Evolutionary conservation across 2,329 filamentous ascomycete genomes (phyloP).

Genomic region (Lachnellula suecica): DNA sequence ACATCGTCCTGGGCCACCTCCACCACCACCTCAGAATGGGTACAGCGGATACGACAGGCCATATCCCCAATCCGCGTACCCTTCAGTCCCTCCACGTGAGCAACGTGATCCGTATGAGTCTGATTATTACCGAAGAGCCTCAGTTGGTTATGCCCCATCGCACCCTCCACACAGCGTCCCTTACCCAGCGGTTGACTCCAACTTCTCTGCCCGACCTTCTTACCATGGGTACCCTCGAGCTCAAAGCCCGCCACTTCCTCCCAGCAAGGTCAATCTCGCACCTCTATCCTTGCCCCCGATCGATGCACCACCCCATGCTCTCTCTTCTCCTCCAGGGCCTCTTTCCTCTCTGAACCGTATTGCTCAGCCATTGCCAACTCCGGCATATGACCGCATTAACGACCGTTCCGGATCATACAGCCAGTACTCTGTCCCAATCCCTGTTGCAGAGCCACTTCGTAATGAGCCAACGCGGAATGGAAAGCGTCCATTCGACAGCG

Average conservation of each 20-base stretch:
- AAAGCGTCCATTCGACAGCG: slow-evolving; percentile 28
- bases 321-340: slow-evolving; percentile 24
- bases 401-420: slow-evolving; percentile 19
- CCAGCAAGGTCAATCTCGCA: slow-evolving; percentile 11
- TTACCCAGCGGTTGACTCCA: slow-evolving; percentile 18
- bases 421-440: slow-evolving; percentile 18
- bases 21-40: slow-evolving; percentile 2
- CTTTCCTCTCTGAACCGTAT: slow-evolving; percentile 16
- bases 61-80: slow-evolving; percentile 11
- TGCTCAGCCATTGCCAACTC: slow-evolving; percentile 17
- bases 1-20: slow-evolving; percentile 14
- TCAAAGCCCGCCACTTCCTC: slow-evolving; percentile 12
- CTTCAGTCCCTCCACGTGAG: slow-evolving; percentile 12
- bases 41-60: slow-evolving; percentile 8
- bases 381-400: slow-evolving; percentile 12
- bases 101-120: slow-evolving; percentile 16
- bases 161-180: slow-evolving; percentile 2
- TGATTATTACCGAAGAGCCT: slow-evolving; percentile 16
- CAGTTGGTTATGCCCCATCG: slow-evolving; percentile 3
- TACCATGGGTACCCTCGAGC: slow-evolving; percentile 12
- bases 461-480: slow-evolving; percentile 19
- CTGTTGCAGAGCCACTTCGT: slow-evolving; percentile 9
- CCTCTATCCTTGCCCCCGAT: slow-evolving; percentile 11
- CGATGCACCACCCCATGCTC: slow-evolving; percentile 19
- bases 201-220: slow-evolving; percentile 13